These are phyloP conservation scores for Dendrobium officinale DNA, from an alignment of 106 monocot species.

Conservation along the genomic window DNA sequence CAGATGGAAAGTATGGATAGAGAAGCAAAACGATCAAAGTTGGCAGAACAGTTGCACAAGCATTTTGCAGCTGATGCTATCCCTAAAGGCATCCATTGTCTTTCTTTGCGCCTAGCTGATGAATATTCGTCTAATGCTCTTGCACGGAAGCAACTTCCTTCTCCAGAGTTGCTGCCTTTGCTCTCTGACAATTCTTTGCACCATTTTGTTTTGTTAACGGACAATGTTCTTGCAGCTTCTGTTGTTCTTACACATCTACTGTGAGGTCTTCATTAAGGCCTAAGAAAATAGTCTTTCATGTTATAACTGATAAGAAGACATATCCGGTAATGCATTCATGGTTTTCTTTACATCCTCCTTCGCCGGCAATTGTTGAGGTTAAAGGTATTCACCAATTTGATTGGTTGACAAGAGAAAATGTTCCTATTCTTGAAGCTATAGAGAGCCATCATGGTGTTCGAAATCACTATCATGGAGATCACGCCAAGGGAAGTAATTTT, in stretches of 20 bases:
- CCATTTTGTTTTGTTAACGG: conserved; percentile 73
- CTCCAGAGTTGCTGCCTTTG: conserved; percentile 68
- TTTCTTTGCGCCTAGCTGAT: conserved; percentile 75
- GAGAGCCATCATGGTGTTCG: conserved; percentile 61
- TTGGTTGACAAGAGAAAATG: conserved; percentile 92
- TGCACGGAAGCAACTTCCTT: conserved; percentile 79
- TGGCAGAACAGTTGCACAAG: conserved; percentile 80
- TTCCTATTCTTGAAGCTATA: conserved; percentile 84
- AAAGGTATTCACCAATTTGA: conserved; percentile 89
- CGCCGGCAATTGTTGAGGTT: conserved; percentile 71
- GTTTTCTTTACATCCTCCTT: conserved; percentile 74
- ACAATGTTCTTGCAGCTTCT: conserved; percentile 88
- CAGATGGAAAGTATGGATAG: conserved; percentile 83
- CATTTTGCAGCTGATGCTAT: conserved; percentile 90
- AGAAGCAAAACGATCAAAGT: conserved; percentile 55
- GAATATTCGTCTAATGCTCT: conserved; percentile 96
- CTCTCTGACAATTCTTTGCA: conserved; percentile 66
- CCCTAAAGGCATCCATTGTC: conserved; percentile 91
- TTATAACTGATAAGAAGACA: conserved; percentile 98
- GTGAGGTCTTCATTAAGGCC: conserved; percentile 55
- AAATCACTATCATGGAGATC: conserved; percentile 84
- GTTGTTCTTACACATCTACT: conserved; percentile 70
- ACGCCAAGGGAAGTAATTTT: conserved; percentile 22
- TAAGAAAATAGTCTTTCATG: conserved; percentile 80
- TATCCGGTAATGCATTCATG: conserved; percentile 97